Percentiles rank a stretch among this genome's conserved stretches.
Evolutionary conservation across 2,329 filamentous ascomycete species (phyloP).

Genomic region (Fusarium marasasianum): DNA sequence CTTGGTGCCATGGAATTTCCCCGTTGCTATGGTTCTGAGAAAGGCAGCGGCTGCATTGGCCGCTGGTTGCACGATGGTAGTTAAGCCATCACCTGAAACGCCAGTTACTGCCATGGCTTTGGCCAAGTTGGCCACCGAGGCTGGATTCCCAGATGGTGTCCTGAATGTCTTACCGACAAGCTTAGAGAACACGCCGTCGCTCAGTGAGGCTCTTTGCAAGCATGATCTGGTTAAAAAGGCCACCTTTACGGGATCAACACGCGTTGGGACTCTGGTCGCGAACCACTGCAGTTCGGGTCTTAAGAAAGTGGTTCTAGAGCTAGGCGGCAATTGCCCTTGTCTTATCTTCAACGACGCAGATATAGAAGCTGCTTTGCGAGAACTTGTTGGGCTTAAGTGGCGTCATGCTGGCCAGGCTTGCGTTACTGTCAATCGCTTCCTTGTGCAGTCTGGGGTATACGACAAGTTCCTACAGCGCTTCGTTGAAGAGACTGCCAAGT

Average conservation of each 20-base stretch:
- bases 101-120: slow-evolving; percentile 77
- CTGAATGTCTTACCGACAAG: slow-evolving; percentile 62
- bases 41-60: slow-evolving; percentile 67
- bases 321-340: slow-evolving; percentile 75
- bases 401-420: slow-evolving; percentile 76
- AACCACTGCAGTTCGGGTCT: slow-evolving; percentile 67
- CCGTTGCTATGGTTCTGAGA: slow-evolving; percentile 59
- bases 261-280: slow-evolving; percentile 73
- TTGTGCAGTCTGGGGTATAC: slow-evolving; percentile 68
- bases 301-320: slow-evolving; percentile 74
- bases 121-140: slow-evolving; percentile 73
- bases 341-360: slow-evolving; percentile 76
- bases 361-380: slow-evolving; percentile 1
- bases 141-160: slow-evolving; percentile 79
- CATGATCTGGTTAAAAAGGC: slow-evolving; percentile 67
- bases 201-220: slow-evolving; percentile 58
- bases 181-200: slow-evolving; percentile 52
- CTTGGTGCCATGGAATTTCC: slow-evolving; percentile 66
- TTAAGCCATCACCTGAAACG: slow-evolving; percentile 78
- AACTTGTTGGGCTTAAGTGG: slow-evolving; percentile 60
- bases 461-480: slow-evolving; percentile 46
- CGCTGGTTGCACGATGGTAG: slow-evolving; percentile 79
- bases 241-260: slow-evolving; percentile 80
- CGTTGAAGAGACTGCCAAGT: slow-evolving; percentile 7
- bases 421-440: slow-evolving; percentile 69